Percentiles rank a stretch among this genome's conserved stretches.
Evolutionary conservation across 305 asterid species (phyloP).

Genomic region (Solanum hybrid): DNA sequence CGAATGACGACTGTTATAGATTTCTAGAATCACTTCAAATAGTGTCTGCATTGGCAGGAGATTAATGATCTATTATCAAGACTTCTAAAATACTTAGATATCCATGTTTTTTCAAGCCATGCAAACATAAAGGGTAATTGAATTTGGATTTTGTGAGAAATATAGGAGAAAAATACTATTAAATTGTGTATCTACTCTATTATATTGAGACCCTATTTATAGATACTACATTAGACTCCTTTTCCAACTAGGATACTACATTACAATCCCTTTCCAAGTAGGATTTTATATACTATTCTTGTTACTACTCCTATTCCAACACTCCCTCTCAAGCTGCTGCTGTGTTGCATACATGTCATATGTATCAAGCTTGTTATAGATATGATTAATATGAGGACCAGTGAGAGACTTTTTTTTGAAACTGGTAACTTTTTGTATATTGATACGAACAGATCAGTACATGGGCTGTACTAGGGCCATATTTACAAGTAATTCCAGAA

Average conservation of each 20-base stretch:
- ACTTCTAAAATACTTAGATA: background rate
- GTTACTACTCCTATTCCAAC: background rate
- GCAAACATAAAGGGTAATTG: background rate
- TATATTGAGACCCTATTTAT: background rate
- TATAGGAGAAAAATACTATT: background rate
- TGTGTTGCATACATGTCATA: background rate
- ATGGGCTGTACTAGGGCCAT: no score
- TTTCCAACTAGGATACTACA: background rate
- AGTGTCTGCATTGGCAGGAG: background rate
- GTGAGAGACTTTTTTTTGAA: background rate
- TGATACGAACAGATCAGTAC: no score
- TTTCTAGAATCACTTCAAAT: background rate
- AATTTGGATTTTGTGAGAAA: background rate
- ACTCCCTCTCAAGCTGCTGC: background rate
- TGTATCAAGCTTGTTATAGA: background rate
- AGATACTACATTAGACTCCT: background rate
- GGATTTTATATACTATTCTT: background rate
- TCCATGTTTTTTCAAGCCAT: background rate
- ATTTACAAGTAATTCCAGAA: no score
- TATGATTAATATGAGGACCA: background rate
- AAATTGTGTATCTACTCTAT: background rate
- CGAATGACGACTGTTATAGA: background rate
- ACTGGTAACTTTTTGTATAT: no score
- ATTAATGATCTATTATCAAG: background rate
- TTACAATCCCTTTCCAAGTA: background rate